These are phyloP conservation scores for Mycena alexandri DNA, from an alignment of 768 basidiomycete species.

Conservation along the genomic window DNA sequence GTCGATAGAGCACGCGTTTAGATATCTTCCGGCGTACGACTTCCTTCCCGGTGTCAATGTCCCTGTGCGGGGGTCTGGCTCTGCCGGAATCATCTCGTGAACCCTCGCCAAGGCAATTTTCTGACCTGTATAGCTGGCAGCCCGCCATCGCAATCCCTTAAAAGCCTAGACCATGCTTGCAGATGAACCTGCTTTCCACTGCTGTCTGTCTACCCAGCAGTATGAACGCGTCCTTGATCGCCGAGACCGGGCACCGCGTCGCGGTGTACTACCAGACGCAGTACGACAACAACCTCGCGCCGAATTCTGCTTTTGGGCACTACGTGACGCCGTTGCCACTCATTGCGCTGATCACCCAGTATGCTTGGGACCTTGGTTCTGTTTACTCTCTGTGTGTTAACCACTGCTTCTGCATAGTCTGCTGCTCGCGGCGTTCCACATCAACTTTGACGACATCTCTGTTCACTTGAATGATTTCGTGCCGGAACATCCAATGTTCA, in stretches of 20 bases:
- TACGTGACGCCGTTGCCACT: constrained; percentile 41
- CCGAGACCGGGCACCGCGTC: constrained; percentile 37
- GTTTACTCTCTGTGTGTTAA: not conserved
- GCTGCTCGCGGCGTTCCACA: constrained; percentile 44
- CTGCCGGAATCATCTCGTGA: constrained; percentile 26
- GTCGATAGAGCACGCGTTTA: constrained; percentile 18
- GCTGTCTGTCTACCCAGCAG: not conserved
- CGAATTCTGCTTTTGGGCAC: constrained; percentile 37
- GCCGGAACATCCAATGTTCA: constrained; percentile 37
- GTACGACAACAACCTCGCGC: constrained; percentile 32
- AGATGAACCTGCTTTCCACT: not conserved
- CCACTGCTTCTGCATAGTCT: constrained; percentile 18
- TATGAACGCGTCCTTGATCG: constrained; percentile 31
- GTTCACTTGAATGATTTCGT: constrained; percentile 42
- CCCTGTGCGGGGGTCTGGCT: not conserved
- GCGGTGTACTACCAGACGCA: constrained; percentile 44
- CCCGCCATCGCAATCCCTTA: not conserved
- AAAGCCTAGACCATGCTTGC: constrained; percentile 1
- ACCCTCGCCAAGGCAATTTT: constrained; percentile 19
- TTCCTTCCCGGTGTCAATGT: constrained; percentile 4
- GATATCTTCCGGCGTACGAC: not conserved
- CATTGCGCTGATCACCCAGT: constrained; percentile 41
- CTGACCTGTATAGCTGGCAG: not conserved
- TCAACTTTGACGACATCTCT: constrained; percentile 39
- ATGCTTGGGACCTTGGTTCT: not conserved